Evolutionary conservation across 1,284 basidiomycete genomes (phyloP).

Genomic region (Neonothopanus nambi): DNA sequence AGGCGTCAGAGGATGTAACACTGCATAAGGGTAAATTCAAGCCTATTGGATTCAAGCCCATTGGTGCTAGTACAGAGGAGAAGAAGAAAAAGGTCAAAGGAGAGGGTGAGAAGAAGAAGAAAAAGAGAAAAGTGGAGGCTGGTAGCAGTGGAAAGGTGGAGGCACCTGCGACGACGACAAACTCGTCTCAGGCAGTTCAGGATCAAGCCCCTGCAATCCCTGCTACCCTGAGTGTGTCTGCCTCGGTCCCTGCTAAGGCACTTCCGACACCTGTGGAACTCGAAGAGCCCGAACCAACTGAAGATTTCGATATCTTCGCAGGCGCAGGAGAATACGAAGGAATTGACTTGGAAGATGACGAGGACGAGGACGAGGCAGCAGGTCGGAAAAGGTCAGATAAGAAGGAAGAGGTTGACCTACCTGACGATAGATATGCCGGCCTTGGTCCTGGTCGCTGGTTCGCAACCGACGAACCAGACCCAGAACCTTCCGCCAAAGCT

Average conservation of each 20-base stretch:
- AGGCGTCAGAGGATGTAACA: constrained; percentile 35
- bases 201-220: constrained; percentile 9
- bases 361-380: constrained; percentile 43
- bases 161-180: background rate
- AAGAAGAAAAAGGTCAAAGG: constrained; percentile 57
- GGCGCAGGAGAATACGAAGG: constrained; percentile 84
- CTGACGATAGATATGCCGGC: background rate
- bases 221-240: background rate
- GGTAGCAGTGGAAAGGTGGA: constrained; percentile 16
- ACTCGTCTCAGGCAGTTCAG: constrained; percentile 16
- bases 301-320: constrained; percentile 81
- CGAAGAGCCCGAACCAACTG: constrained; percentile 37
- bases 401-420: constrained; percentile 23
- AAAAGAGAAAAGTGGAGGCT: constrained; percentile 42
- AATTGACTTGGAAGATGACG: constrained; percentile 59
- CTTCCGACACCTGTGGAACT: constrained; percentile 15
- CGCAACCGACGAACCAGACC: constrained; percentile 20
- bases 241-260: constrained; percentile 7
- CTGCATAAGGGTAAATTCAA: constrained; percentile 71
- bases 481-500: background rate
- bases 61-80: constrained; percentile 46
- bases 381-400: constrained; percentile 5
- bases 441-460: constrained; percentile 22
- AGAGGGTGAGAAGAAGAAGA: constrained; percentile 49
- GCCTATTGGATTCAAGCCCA: constrained; percentile 76